These are phyloP conservation scores for Alternaria angustiovoidea DNA, from an alignment of 2,329 filamentous ascomycete genomes.

Conservation along the genomic window DNA sequence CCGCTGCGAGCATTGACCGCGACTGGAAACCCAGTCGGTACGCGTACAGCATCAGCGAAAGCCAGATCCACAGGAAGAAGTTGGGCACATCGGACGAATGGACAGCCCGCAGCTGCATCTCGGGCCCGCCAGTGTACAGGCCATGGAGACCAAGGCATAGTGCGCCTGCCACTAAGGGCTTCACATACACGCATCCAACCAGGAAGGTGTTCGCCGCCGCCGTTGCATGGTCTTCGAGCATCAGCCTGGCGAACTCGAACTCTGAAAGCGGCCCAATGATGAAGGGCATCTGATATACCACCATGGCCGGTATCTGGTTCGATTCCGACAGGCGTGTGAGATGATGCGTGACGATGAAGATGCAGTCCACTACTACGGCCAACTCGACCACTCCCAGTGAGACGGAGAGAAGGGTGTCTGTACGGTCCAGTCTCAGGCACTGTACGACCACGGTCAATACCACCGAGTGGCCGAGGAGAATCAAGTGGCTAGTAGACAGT, in stretches of 20 bases:
- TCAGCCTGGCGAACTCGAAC: not conserved
- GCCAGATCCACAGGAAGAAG: not conserved
- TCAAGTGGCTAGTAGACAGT: not conserved
- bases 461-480: not conserved
- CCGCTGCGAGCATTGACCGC: not conserved
- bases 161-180: not conserved
- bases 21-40: not conserved
- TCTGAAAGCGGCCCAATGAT: not conserved
- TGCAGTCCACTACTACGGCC: not conserved
- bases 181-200: not conserved
- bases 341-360: slow-evolving; percentile 2
- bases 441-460: not conserved
- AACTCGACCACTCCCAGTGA: not conserved
- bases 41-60: not conserved
- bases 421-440: not conserved
- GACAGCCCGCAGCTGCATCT: not conserved
- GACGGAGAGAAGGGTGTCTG: not conserved
- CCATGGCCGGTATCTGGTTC: not conserved
- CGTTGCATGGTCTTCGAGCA: not conserved
- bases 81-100: not conserved
- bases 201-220: not conserved
- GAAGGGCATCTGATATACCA: not conserved
- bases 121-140: not conserved
- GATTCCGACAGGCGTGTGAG: not conserved
- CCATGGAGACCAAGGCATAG: not conserved